Percentiles rank a stretch among this genome's conserved stretches.
Conservation (phyloP, 768 basidiomycete genomes). For the Lentinula sp. region DNA sequence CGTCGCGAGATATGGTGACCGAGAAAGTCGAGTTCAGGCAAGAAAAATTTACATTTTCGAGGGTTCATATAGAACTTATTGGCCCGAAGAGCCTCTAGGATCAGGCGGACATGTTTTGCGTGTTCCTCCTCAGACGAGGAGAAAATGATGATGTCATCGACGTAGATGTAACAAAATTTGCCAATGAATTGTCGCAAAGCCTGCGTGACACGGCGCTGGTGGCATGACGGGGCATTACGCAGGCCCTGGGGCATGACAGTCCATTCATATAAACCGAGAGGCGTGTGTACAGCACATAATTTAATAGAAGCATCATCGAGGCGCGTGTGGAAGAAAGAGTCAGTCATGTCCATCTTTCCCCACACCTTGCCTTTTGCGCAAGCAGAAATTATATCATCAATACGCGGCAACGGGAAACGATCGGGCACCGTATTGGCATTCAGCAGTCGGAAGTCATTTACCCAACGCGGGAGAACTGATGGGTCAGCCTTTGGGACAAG, state of each 20-base stretch:
- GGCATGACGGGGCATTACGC: slow-evolving; percentile 21
- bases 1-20: slow-evolving; percentile 17
- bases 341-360: background rate
- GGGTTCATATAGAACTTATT: slow-evolving; percentile 15
- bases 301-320: slow-evolving; percentile 20
- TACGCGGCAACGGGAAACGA: slow-evolving; percentile 16
- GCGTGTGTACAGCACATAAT: slow-evolving; percentile 26
- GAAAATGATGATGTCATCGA: slow-evolving; percentile 29
- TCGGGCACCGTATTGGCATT: slow-evolving; percentile 19
- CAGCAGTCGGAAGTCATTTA: slow-evolving; percentile 19
- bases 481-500: slow-evolving; percentile 26
- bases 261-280: slow-evolving; percentile 29
- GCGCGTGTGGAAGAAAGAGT: slow-evolving; percentile 12
- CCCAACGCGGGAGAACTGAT: slow-evolving; percentile 14
- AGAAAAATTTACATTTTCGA: slow-evolving; percentile 15
- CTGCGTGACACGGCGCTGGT: too few relatives aligned
- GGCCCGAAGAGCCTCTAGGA: slow-evolving; percentile 9
- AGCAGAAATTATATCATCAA: slow-evolving; percentile 31
- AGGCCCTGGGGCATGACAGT: slow-evolving; percentile 26
- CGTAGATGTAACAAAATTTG: too few relatives aligned
- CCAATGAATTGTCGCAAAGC: too few relatives aligned
- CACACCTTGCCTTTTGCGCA: slow-evolving; percentile 13
- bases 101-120: slow-evolving; percentile 4
- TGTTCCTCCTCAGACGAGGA: slow-evolving; percentile 21
- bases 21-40: slow-evolving; percentile 9